Percentiles rank a stretch among this genome's conserved stretches.
Conservation (phyloP, 1,139 yeast species). For the Petasospora fabianii region DNA sequence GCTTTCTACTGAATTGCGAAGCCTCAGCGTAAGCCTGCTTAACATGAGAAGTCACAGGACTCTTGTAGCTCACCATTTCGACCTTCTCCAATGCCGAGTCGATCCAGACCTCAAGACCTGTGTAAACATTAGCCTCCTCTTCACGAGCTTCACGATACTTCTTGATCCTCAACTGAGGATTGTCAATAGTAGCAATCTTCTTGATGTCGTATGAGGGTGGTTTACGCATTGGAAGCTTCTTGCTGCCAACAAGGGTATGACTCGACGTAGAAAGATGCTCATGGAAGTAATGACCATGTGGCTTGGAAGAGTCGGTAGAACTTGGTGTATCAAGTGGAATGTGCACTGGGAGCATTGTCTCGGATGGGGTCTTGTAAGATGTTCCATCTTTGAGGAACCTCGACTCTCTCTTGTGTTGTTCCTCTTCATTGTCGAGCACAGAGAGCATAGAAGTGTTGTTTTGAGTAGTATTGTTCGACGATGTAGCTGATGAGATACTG, state of each 20-base stretch:
- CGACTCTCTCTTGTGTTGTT: constrained; percentile 1
- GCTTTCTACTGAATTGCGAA: constrained; percentile 19
- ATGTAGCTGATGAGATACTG: not conserved
- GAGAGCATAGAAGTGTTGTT: constrained; percentile 10
- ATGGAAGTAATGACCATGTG: constrained; percentile 16
- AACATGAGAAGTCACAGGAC: constrained; percentile 21
- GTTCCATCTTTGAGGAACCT: constrained; percentile 14
- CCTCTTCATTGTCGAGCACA: constrained; percentile 9
- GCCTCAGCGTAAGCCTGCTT: constrained; percentile 28
- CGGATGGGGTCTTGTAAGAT: constrained; percentile 21
- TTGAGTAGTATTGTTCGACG: too few relatives aligned
- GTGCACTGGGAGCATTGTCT: constrained; percentile 23
- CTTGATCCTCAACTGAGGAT: constrained; percentile 41
- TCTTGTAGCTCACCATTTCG: constrained; percentile 21
- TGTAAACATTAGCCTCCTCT: constrained; percentile 39
- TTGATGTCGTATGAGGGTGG: constrained; percentile 38
- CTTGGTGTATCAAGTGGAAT: constrained; percentile 20
- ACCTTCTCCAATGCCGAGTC: constrained; percentile 17
- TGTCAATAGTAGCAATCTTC: constrained; percentile 41
- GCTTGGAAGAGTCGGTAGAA: constrained; percentile 2
- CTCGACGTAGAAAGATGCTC: constrained; percentile 11
- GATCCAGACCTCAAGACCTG: constrained; percentile 49
- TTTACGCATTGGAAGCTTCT: constrained; percentile 7
- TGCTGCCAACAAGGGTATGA: not conserved
- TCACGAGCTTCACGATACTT: constrained; percentile 40